phyloP scores from a whole-genome alignment of 805 yeast species.

The Pichia californica region DNA sequence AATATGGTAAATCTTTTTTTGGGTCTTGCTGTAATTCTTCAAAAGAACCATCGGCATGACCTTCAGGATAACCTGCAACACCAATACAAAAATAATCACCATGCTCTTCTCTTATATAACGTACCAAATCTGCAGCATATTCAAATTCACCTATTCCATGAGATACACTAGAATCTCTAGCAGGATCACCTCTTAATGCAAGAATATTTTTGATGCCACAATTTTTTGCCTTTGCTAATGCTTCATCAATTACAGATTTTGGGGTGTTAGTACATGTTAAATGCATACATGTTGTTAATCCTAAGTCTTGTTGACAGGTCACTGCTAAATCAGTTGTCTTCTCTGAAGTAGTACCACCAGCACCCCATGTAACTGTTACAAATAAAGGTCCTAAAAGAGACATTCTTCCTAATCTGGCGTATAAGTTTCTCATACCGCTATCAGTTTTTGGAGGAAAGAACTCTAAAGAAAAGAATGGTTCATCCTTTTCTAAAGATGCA shows the following conservation, averaged over 20 bases:
- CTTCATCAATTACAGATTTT: conserved; percentile 66
- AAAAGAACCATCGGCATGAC: conserved; percentile 86
- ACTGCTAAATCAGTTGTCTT: conserved; percentile 81
- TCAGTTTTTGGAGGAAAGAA: conserved; percentile 98
- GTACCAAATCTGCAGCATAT: conserved; percentile 81
- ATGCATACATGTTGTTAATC: conserved; percentile 88
- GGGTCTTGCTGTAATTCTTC: conserved; percentile 55
- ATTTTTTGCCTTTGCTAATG: conserved; percentile 61
- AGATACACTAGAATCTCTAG: conserved; percentile 52
- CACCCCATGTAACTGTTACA: conserved; percentile 97
- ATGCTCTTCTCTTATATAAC: conserved; percentile 61
- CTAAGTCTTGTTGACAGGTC: conserved; percentile 66
- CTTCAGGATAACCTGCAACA: conserved; percentile 98
- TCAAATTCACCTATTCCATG: conserved; percentile 51
- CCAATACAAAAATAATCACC: conserved; percentile 89
- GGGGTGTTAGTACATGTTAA: conserved; percentile 94
- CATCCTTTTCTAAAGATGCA: conserved; percentile 34
- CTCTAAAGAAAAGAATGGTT: conserved; percentile 76
- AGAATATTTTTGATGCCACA: conserved; percentile 83
- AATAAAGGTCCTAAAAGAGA: conserved; percentile 82
- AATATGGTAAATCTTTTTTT: conserved; percentile 63
- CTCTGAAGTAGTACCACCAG: conserved; percentile 90
- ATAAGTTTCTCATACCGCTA: conserved; percentile 71
- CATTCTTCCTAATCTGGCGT: conserved; percentile 86
- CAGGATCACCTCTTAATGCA: conserved; percentile 95